Percentiles rank a stretch among this genome's conserved stretches.
Evolutionary conservation across 2,329 filamentous ascomycete species (phyloP).

Genomic region (Xylariaceae sp.): DNA sequence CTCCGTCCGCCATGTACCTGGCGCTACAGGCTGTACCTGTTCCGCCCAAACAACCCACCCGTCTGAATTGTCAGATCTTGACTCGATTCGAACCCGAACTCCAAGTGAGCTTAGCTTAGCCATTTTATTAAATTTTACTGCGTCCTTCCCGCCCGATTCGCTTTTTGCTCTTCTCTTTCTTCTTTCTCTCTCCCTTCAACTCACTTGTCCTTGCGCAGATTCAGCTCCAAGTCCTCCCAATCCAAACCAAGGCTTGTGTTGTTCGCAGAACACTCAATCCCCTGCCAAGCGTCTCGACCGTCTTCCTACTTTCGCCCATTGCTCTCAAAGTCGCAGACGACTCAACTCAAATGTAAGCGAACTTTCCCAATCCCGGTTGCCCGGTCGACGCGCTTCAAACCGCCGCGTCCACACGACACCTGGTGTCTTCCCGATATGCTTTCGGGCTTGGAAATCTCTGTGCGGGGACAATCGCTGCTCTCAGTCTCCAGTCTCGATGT

Average conservation of each 20-base stretch:
- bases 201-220: slow-evolving; percentile 33
- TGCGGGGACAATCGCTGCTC: background rate
- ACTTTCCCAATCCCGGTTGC: slow-evolving; percentile 17
- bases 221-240: slow-evolving; percentile 19
- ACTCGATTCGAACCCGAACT: slow-evolving; percentile 16
- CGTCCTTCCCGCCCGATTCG: slow-evolving; percentile 25
- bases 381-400: slow-evolving; percentile 9
- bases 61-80: slow-evolving; percentile 15
- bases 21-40: background rate
- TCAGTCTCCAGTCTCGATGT: background rate
- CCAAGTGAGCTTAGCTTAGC: slow-evolving; percentile 17
- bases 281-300: slow-evolving; percentile 20
- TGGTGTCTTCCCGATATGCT: slow-evolving; percentile 1
- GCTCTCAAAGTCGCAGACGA: slow-evolving; percentile 3
- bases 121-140: slow-evolving; percentile 27
- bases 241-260: slow-evolving; percentile 33
- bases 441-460: background rate
- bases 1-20: background rate
- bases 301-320: slow-evolving; percentile 17
- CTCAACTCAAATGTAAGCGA: slow-evolving; percentile 12
- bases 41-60: background rate
- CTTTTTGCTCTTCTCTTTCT: slow-evolving; percentile 22
- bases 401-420: background rate
- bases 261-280: slow-evolving; percentile 27
- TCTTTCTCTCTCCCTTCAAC: slow-evolving; percentile 27